phyloP scores from a whole-genome alignment of 2,329 filamentous ascomycete species.

The Aspergillus sp. region DNA sequence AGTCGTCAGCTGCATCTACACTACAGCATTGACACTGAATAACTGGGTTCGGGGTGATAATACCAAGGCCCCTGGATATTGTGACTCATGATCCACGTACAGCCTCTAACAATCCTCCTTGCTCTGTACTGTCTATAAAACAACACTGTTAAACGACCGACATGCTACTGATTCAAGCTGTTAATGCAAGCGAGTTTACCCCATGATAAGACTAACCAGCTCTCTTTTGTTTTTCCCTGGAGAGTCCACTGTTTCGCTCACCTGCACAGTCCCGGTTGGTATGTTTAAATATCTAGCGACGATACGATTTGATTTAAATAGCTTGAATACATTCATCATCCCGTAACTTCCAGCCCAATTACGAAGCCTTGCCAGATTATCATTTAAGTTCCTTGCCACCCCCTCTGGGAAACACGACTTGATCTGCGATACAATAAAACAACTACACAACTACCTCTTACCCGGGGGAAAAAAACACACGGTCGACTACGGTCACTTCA shows the following conservation, averaged over 20 bases:
- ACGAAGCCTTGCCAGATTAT: background rate
- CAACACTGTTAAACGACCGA: background rate
- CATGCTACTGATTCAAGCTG: background rate
- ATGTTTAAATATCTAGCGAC: background rate
- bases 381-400: background rate
- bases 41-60: conserved; percentile 72
- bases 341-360: background rate
- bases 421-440: background rate
- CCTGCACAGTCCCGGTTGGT: background rate
- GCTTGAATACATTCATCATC: background rate
- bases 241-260: background rate
- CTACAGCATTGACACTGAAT: conserved; percentile 78
- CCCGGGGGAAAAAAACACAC: background rate
- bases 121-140: background rate
- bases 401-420: background rate
- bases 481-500: conserved; percentile 3
- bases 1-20: conserved; percentile 84
- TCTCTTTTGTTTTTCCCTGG: background rate
- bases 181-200: background rate
- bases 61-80: conserved; percentile 62
- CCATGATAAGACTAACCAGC: background rate
- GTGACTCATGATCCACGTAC: conserved; percentile 46
- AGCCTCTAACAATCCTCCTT: background rate
- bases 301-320: background rate
- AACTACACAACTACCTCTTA: background rate